Evolutionary conservation across 2,329 filamentous ascomycete genomes (phyloP).

Genomic region (Herpomyces periplanetae): DNA sequence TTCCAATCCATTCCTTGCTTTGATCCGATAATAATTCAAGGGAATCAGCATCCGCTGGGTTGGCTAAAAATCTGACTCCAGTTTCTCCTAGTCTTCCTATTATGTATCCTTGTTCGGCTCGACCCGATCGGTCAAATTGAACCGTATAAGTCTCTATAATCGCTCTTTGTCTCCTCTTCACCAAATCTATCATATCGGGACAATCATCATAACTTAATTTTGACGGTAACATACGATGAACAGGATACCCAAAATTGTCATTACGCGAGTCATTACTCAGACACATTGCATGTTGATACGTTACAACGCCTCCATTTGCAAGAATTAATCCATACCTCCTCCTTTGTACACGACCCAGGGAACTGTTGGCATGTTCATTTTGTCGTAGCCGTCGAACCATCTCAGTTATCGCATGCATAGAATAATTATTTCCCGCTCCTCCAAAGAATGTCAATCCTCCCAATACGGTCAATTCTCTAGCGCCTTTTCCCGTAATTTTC

Average conservation of each 20-base stretch:
- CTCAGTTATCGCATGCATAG: slow-evolving; percentile 20
- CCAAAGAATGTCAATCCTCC: slow-evolving; percentile 26
- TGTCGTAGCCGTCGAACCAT: slow-evolving; percentile 15
- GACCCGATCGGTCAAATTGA: slow-evolving; percentile 14
- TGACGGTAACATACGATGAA: slow-evolving; percentile 10
- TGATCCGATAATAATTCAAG: no score
- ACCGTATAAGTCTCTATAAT: slow-evolving; percentile 18
- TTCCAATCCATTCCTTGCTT: no score
- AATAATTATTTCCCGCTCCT: slow-evolving; percentile 29
- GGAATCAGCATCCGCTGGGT: slow-evolving; percentile 15
- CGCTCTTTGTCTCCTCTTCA: slow-evolving; percentile 11
- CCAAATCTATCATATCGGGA: slow-evolving; percentile 8
- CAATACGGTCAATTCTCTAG: slow-evolving; percentile 17
- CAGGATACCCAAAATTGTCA: slow-evolving; percentile 10
- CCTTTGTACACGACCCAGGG: no score
- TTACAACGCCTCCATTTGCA: slow-evolving; percentile 23
- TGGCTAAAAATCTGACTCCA: slow-evolving; percentile 15
- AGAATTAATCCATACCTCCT: slow-evolving; percentile 21
- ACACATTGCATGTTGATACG: slow-evolving; percentile 20
- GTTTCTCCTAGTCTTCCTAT: slow-evolving; percentile 13
- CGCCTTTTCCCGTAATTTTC: slow-evolving; percentile 9
- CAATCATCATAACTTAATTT: slow-evolving; percentile 8
- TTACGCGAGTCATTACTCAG: slow-evolving; percentile 12
- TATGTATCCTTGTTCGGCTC: slow-evolving; percentile 11
- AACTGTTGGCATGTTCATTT: slow-evolving; percentile 9